Conservation (phyloP, 2,329 filamentous ascomycete genomes). For the Aureobasidium lini region DNA sequence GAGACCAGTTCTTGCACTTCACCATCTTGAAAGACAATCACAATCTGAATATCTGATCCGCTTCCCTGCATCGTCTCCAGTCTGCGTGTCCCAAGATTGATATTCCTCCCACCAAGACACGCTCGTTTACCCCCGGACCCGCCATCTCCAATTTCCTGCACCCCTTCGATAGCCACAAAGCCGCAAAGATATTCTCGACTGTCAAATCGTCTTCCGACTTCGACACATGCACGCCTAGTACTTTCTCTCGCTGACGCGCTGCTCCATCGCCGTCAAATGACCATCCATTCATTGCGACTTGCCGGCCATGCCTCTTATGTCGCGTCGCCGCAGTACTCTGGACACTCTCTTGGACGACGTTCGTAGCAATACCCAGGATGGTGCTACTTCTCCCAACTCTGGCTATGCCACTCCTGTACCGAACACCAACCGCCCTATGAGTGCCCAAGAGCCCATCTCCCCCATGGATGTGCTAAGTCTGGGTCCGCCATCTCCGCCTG, state of each 20-base stretch:
- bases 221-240: constrained; percentile 9
- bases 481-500: constrained; percentile 15
- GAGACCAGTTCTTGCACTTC: background rate
- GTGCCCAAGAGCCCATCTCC: constrained; percentile 6
- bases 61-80: background rate
- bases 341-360: constrained; percentile 26
- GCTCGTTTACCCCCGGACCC: constrained; percentile 9
- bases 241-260: background rate
- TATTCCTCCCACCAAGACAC: constrained; percentile 2
- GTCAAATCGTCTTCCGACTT: background rate
- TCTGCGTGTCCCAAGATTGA: background rate
- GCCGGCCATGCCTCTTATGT: constrained; percentile 28
- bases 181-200: background rate
- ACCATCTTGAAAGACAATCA: background rate
- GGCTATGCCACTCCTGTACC: constrained; percentile 11
- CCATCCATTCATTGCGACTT: background rate
- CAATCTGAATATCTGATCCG: background rate
- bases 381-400: background rate
- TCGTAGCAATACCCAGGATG: constrained; percentile 10
- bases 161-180: background rate
- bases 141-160: constrained; percentile 9
- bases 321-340: constrained; percentile 37
- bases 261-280: constrained; percentile 2
- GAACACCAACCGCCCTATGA: background rate
- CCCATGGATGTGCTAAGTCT: background rate